Evolutionary conservation across 192 early-diverging fungal species (phyloP).

Genomic region (Irineochytrium annulatum): DNA sequence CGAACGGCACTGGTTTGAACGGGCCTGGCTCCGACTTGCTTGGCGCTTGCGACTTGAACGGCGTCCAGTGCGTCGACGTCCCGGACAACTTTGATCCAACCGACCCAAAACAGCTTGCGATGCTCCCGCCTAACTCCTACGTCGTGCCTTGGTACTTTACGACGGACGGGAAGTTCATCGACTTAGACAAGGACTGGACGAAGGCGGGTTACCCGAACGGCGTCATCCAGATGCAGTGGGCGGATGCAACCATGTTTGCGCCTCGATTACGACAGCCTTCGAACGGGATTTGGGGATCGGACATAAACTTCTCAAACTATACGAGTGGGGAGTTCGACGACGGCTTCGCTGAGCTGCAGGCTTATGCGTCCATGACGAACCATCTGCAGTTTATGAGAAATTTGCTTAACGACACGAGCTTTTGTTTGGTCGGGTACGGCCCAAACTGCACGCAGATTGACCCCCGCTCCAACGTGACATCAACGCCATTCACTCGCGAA

Average conservation of each 20-base stretch:
- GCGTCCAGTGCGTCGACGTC: constrained; percentile 19
- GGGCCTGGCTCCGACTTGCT: not conserved
- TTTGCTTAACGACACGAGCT: constrained; percentile 8
- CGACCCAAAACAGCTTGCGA: not conserved
- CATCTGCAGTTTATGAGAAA: constrained; percentile 17
- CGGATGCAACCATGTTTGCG: constrained; percentile 11
- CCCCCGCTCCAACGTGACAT: not conserved
- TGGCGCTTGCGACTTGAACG: constrained; percentile 3
- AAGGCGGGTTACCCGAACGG: constrained; percentile 11
- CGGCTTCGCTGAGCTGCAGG: constrained; percentile 16
- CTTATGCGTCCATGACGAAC: constrained; percentile 6
- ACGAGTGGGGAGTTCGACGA: constrained; percentile 9
- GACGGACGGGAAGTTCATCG: constrained; percentile 18
- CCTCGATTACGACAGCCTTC: constrained; percentile 1
- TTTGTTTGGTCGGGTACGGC: constrained; percentile 14
- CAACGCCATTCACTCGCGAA: constrained; percentile 26
- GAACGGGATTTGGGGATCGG: constrained; percentile 12
- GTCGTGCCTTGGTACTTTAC: constrained; percentile 5
- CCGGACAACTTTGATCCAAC: constrained; percentile 7
- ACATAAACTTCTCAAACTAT: constrained; percentile 1
- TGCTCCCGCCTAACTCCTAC: not conserved
- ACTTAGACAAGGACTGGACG: constrained; percentile 17
- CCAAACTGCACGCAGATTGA: constrained; percentile 10
- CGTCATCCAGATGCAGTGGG: constrained; percentile 11
- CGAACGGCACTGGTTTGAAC: not conserved